Evolutionary conservation across 768 basidiomycete genomes (phyloP), one percentile per base, ranked within the genome.

Genomic region (Scleroderma bovista): DNA sequence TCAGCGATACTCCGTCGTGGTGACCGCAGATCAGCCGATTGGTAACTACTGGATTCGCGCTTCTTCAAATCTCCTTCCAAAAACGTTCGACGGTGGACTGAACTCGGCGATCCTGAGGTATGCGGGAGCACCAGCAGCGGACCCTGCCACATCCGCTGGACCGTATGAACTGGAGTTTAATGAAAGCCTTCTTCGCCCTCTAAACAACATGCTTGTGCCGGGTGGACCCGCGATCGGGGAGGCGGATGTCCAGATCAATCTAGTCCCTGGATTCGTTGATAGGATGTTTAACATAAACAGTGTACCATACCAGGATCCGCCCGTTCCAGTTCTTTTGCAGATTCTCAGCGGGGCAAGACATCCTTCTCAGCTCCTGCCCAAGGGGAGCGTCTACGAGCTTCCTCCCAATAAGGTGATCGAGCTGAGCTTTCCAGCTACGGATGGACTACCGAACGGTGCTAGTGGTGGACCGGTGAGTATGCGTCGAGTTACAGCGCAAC

Each of bases 1-100:
- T 2, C 79, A 80, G 60, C 72, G 79, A 15, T 80, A 78, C 61
- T 75, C 77, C 1, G 66, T 77, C 45, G 59, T 77, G 5, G 55
- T 75, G 8, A 51, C 52, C 24, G 70, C 67, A 5, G 64, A 64
- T 37, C 61, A 67, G 26, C 40, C 62, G 1, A 47, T 69, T 15
- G 65, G 54, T 33, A 74, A 73, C 51, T 75, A 72, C 48, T 73
- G 74, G 69, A 67, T 72, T 45, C 70, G 72, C 16, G 67, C 70
- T 1, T 58, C 69, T 15, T 17, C 54, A 6, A 46, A 44, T 36
- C 17, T 49, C 6, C 32, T 40, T 0, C 11, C 53, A 44, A 16
- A 46, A 9, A 63, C 68, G 44, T 57, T 69, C 57, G 56, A 66
- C 32, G 59, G 57, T 53, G 63, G 61, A 2, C 42, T 57, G 44